Base-by-base conservation (phyloP, 2,329 filamentous ascomycete species). In the Madurella fahalii region DNA sequence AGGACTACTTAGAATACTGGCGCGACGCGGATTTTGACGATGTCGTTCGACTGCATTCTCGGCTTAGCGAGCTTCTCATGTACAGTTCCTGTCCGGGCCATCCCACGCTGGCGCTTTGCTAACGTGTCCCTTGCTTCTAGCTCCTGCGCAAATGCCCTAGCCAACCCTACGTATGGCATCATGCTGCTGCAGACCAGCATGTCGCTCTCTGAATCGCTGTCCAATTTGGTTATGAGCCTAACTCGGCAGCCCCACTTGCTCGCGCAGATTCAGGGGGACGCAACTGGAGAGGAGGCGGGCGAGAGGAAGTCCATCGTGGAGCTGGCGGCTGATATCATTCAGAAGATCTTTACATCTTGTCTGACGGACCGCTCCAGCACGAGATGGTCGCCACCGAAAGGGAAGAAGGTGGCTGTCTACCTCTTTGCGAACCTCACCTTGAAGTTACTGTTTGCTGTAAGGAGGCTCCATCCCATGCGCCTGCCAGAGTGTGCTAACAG, bases 271-370 rank as follows among this genome's bases (percentile, higher is more conserved):
- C 72, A 73, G 59, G 63, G 67, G 44, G 67, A 71, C 32, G 65
- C 71, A 12, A 75, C 81, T 13, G 77, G 77, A 9, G 86, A 84
- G 20, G 84, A 86, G 25, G 40, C 58, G 2, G 84, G 87, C 50
- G 82, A 85, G 62, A 83, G 88, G 62, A 91, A 85, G 67, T 83
- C 90, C 1, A 80, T 96, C 40, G 90, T 93, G 11, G 93, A 96
- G 69, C 84, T 86, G 25, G 91, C 91, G 2, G 91, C 90, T 16
- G 93, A 96, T 66, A 87, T 90, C 48, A 88, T 96, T 56, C 87
- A 95, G 58, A 89, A 91, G 67, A 90, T 92, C 18, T 96, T 96
- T 67, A 94, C 90, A 11, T 90, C 90, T 40, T 96, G 93, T 61
- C 74, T 96, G 34, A 91, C 88, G 4, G 91, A 96, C 67, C 82